A percentile compares a stretch with the other conserved stretches of the same genome.
phyloP scores from a whole-genome alignment of 2,329 filamentous ascomycete species.

The Pseudogymnoascus sp. region DNA sequence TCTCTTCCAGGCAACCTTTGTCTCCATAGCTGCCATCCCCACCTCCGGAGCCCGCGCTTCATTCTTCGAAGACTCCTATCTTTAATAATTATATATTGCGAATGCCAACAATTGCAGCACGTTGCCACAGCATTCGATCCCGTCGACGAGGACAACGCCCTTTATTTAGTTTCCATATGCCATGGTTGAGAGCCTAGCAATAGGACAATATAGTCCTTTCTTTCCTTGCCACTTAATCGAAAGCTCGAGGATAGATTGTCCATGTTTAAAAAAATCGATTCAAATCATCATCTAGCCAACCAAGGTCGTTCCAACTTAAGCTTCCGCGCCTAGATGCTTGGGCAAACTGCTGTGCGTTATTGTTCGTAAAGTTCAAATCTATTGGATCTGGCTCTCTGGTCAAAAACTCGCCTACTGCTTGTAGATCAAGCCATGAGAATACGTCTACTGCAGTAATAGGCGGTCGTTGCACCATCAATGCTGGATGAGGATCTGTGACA shows the following conservation, averaged over 20 bases:
- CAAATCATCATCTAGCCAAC: not conserved
- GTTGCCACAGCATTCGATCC: not conserved
- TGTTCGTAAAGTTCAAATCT: constrained; percentile 16
- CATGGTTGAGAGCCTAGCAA: not conserved
- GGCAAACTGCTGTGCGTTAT: not conserved
- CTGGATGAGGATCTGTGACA: not conserved
- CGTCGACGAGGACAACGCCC: not conserved
- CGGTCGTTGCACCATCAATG: constrained; percentile 23
- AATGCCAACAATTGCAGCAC: not conserved
- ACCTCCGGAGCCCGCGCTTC: not conserved
- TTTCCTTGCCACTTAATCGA: not conserved
- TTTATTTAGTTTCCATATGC: not conserved
- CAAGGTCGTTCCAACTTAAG: not conserved
- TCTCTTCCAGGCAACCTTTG: not conserved
- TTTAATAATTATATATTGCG: not conserved
- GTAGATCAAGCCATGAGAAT: constrained; percentile 54
- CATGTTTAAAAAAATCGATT: not conserved
- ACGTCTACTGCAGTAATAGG: constrained; percentile 41
- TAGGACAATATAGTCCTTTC: not conserved
- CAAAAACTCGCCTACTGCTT: constrained; percentile 50
- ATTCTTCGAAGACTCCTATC: not conserved
- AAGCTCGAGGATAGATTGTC: not conserved
- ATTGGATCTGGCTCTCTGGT: constrained; percentile 31
- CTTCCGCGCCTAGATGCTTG: not conserved
- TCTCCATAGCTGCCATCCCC: not conserved